Percentiles rank a stretch among this genome's conserved stretches.
These are phyloP conservation scores for Venturia effusa DNA, from an alignment of 2,329 filamentous ascomycete genomes.

Conservation along the genomic window DNA sequence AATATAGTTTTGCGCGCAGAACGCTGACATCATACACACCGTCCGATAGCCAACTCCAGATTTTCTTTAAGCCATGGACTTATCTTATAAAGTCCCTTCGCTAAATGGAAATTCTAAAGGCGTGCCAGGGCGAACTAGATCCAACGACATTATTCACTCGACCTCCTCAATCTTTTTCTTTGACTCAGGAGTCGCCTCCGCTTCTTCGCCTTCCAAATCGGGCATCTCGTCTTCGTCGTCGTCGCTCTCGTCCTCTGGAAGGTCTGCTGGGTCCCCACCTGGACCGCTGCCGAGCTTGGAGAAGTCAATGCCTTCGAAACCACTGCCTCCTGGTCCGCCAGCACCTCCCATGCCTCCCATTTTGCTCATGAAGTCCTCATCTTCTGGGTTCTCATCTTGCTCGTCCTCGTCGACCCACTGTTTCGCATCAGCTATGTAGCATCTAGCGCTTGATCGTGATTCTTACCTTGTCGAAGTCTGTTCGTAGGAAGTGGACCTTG, in stretches of 20 bases:
- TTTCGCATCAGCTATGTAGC: constrained; percentile 16
- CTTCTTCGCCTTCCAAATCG: constrained; percentile 56
- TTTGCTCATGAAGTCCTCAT: constrained; percentile 51
- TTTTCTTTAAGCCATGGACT: not conserved
- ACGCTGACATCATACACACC: not conserved
- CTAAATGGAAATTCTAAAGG: not conserved
- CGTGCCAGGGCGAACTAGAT: not conserved
- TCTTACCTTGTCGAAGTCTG: constrained; percentile 85
- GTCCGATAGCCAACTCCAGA: not conserved
- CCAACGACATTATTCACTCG: constrained; percentile 15
- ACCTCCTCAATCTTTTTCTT: constrained; percentile 40
- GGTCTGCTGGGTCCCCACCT: constrained; percentile 35
- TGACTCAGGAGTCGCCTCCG: constrained; percentile 20
- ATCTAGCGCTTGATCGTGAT: not conserved
- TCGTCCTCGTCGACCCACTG: constrained; percentile 97
- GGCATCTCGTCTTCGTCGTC: constrained; percentile 73
- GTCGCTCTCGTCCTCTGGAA: constrained; percentile 35
- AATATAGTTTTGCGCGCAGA: not conserved
- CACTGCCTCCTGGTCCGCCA: constrained; percentile 25
- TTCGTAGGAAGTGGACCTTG: constrained; percentile 94
- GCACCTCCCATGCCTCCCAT: constrained; percentile 42
- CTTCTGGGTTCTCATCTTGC: constrained; percentile 80
- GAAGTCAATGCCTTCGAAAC: constrained; percentile 13
- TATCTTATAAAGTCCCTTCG: not conserved
- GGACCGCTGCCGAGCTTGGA: constrained; percentile 16